Evolutionary conservation across 805 yeast species (phyloP), one percentile per base, ranked within the genome.

Genomic region (Starmerella ratchasimensis): DNA sequence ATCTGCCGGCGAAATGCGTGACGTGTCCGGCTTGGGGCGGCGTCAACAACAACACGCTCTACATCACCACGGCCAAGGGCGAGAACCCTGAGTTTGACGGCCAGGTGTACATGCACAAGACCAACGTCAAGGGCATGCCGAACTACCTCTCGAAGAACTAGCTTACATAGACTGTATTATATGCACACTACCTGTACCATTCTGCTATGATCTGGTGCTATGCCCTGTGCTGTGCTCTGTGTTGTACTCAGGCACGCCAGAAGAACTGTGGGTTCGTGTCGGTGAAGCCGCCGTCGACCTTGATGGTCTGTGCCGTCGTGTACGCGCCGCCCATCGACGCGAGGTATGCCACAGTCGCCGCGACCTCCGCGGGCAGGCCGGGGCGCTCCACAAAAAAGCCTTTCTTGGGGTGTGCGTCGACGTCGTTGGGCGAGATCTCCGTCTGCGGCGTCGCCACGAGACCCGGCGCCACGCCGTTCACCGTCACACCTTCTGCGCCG

Each of bases 1-100:
- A 39, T 30, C 36, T 46, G 26, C 47, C 54, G 22, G 52, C 53
- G 6, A 30, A 33, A 28, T 40, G 44, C 28, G 41, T 47, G 25
- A 54, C 62, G 16, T 58, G 62, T 41, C 56, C 61, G 23, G 51
- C 61, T 3, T 58, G 63, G 63, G 63, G 61, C 13, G 61, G 61
- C 5, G 43, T 43, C 18, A 41, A 57, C 36, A 47, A 50, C 36
- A 47, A 52, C 41, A 48, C 47, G 10, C 30, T 58, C 13, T 56
- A 52, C 37, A 50, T 50, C 13, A 56, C 52, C 1, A 46, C 53
- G 18, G 61, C 59, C 6, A 38, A 34, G 16, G 42, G 47, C 31
- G 43, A 41, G 16, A 37, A 35, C 32, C 36, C 31, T 24, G 60
- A 55, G 30, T 31, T 38, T 14, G 61, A 60, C 13, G 63, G 63